Evolutionary conservation across 257 asterid genomes (phyloP), one percentile per base, ranked within the genome.

Genomic region (Craterostigma plantagineum): DNA sequence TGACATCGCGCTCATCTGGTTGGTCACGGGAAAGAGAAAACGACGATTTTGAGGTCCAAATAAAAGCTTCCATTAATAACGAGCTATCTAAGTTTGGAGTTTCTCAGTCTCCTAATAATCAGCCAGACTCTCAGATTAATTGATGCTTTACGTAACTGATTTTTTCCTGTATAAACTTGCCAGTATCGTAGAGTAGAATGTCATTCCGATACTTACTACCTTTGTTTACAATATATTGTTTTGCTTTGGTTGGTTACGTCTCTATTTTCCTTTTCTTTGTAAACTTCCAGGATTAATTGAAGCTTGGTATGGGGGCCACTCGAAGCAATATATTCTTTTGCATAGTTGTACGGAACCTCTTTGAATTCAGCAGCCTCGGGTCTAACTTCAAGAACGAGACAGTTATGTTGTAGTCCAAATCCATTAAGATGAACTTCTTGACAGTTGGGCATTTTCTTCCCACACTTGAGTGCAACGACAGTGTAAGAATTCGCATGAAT

Each of bases 21-120:
- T 72, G 74, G 67, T 48, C 73, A 3, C 44, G 18, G 36, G 58
- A 13, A 8, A 42, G 58, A 44, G 80, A 56, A 12, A 59, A 70
- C 11, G 76, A 76, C 49, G 66, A 71, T 60, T 57, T 50, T 62
- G 81, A 64, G 71, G 85, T 76, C 45, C 73, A 62, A 70, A 70
- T 55, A 48, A 68, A 23, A 23, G 30, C 30, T 23, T 23, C 6
- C 30, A 23, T 74, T 36, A 58, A 75, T 18, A 54, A 39, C 47
- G 74, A 75, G 66, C 64, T 75, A 36, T 72, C 90, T 42, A 64
- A 62, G 62, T 46, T 75, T 38, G 58, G 72, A 39, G 51, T 57
- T 57, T 55, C n/a, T n/a, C n/a, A n/a, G n/a, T n/a, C n/a, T n/a
- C 39, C 68, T 42, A 72, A 69, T 62, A 38, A 63, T 41, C 72